These are phyloP conservation scores for Glycine soja DNA, from an alignment of 306 rosid species.

Conservation along the genomic window DNA sequence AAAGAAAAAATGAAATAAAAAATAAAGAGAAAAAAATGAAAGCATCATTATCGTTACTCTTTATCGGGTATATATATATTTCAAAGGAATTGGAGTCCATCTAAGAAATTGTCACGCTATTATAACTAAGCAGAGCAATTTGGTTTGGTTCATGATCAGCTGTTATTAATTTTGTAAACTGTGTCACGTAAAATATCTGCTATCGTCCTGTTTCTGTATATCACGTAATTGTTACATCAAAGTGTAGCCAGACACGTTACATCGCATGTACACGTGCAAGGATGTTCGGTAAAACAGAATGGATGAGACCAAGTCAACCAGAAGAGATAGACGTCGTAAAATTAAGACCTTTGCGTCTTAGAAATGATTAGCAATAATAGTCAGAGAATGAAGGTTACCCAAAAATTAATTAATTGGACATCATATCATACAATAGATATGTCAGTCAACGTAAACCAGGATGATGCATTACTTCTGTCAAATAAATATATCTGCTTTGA, in stretches of 20 bases:
- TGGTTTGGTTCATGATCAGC: no score
- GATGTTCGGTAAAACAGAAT: not conserved
- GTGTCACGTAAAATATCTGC: conserved; percentile 11
- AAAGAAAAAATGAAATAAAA: no score
- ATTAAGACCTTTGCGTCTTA: not conserved
- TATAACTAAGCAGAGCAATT: no score
- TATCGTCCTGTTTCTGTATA: no score
- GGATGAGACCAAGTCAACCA: conserved; percentile 4
- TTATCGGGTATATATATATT: no score
- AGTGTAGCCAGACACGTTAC: no score
- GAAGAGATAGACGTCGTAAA: not conserved
- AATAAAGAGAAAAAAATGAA: no score
- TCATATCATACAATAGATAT: no score
- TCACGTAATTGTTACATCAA: not conserved
- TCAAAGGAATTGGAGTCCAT: not conserved
- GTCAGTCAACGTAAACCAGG: no score
- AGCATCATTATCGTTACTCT: no score
- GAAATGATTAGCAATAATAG: not conserved
- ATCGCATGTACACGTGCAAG: not conserved
- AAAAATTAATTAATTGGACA: not conserved
- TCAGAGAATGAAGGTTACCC: not conserved
- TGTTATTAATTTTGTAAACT: not conserved
- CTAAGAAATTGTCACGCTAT: not conserved
- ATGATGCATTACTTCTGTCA: no score
- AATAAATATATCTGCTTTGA: no score